Base-by-base conservation (phyloP, 164 flowering plant species). In the Aristolochia fimbriata region DNA sequence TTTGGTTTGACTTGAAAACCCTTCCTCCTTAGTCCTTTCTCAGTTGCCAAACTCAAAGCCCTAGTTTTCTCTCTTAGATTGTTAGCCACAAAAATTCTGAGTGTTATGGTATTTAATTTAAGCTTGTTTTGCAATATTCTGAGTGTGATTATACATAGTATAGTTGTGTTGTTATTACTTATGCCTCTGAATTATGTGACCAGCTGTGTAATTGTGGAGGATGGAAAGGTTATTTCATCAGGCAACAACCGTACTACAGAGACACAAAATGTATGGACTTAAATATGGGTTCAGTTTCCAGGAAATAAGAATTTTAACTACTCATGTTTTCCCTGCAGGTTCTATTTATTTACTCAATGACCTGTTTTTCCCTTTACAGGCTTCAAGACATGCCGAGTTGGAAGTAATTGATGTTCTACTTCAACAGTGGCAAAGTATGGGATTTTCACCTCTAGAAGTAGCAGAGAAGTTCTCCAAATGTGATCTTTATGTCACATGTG, bases 351-450 rank as follows among this genome's bases (percentile, higher is more conserved):
- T 3, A 7, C 43, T 37, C 43, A 3, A 37, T 37, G 9, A 37
- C 43, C 22, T 27, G 21, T 64, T 4, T 62, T 12, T 24, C 9
- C 5, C 14, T 23, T 13, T 64, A 49, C 76, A 86, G 94, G 97
- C 97, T 43, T 83, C 96, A 27, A 80, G 97, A 64, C 98, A 93
- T 75, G 96, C 98, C 10, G 98, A 93, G 72, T 87, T 93, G 96
- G 98, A 84, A 76, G 94, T 97, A 19, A 80, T 86, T 53, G 97
- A 90, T 70, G 27, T 65, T 61, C 77, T 93, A 65, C 85, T 93
- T 50, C 77, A 81, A 56, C 74, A 69, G 62, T 90, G 96, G 97
- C 79, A 77, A 59, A 76, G 68, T 59, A 58, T 50, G 67, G 87
- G 85, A 59, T 71, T 85, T 21, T 82, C 94, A 31, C 62, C 61